These are phyloP conservation scores for Phaffomyces opuntiae DNA, from an alignment of 805 yeast genomes.

Conservation along the genomic window DNA sequence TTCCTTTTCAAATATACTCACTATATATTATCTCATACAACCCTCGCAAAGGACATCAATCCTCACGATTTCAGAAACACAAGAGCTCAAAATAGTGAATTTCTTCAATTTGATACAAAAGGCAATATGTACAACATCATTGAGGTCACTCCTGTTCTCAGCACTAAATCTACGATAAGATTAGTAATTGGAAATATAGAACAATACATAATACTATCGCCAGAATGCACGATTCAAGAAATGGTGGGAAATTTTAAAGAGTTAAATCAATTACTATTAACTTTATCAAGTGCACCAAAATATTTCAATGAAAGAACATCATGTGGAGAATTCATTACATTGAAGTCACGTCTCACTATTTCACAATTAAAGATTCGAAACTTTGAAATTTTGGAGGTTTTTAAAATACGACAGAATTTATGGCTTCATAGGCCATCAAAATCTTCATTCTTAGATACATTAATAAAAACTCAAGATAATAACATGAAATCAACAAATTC, in stretches of 20 bases:
- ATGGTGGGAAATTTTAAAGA: background rate
- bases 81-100: too few species aligned
- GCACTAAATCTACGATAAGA: too few species aligned
- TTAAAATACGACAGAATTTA: background rate
- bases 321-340: background rate
- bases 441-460: background rate
- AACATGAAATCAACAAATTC: background rate
- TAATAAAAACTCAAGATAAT: background rate
- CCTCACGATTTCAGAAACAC: too few species aligned
- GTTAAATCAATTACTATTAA: background rate
- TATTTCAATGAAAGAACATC: constrained; percentile 2
- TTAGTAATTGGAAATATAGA: background rate
- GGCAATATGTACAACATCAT: too few species aligned
- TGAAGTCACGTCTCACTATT: background rate
- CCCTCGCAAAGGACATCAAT: too few species aligned
- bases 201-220: background rate
- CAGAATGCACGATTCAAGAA: background rate
- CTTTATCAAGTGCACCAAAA: background rate
- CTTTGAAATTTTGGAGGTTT: background rate
- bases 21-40: too few species aligned
- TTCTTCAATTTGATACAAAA: too few species aligned
- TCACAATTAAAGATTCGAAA: background rate
- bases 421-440: background rate
- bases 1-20: too few species aligned
- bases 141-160: too few species aligned